Conservation (phyloP, 441 rosid species). For the Isatis lusitanica region DNA sequence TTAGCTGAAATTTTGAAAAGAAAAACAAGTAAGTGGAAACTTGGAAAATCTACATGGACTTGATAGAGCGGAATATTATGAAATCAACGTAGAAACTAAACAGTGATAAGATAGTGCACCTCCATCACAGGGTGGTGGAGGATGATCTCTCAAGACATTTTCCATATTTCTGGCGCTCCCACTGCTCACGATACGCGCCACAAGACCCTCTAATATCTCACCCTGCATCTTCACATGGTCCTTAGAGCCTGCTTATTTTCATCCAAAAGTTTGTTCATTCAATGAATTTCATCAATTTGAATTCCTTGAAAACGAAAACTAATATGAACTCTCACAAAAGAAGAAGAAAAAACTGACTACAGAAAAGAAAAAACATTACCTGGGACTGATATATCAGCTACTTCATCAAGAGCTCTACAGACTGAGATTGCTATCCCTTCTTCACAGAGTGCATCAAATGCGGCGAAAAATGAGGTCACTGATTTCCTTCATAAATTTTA, state of each 20-base stretch:
- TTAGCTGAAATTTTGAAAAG: slow-evolving; percentile 48
- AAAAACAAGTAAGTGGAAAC: background rate
- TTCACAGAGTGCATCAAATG: slow-evolving; percentile 87
- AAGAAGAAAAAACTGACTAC: background rate
- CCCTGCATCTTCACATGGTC: slow-evolving; percentile 89
- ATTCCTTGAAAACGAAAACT: background rate
- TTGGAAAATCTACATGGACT: background rate
- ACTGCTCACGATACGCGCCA: slow-evolving; percentile 85
- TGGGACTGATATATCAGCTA: slow-evolving; percentile 87
- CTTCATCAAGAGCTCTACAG: slow-evolving; percentile 85
- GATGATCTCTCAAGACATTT: slow-evolving; percentile 68
- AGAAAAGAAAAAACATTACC: slow-evolving; percentile 43
- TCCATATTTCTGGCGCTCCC: slow-evolving; percentile 79
- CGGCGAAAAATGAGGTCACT: slow-evolving; percentile 73
- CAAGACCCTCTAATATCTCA: slow-evolving; percentile 95
- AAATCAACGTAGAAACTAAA: slow-evolving; percentile 14
- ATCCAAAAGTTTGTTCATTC: slow-evolving; percentile 18
- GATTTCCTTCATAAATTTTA: slow-evolving; percentile 65
- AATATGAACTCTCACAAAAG: background rate
- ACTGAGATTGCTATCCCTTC: slow-evolving; percentile 93
- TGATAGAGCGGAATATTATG: slow-evolving; percentile 3
- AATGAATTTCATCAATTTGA: slow-evolving; percentile 13
- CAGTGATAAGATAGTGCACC: slow-evolving; percentile 44
- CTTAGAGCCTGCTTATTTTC: slow-evolving; percentile 61
- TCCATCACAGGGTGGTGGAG: slow-evolving; percentile 64